Percentiles rank a stretch among this genome's conserved stretches.
Conservation (phyloP, 352 stramenopile genomes). For the Globisporangium emineosum region DNA sequence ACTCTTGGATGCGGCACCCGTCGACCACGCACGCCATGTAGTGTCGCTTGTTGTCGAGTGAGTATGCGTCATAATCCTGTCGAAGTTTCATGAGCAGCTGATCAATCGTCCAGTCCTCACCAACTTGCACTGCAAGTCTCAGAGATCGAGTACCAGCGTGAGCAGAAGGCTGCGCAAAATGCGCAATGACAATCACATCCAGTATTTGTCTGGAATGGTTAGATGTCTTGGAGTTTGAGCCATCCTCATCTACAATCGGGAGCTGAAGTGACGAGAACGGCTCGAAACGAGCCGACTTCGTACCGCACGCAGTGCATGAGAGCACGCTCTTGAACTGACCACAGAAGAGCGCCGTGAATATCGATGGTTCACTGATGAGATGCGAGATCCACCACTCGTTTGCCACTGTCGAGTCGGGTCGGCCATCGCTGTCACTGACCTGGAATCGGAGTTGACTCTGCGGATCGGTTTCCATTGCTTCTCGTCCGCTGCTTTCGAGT, state of each 20-base stretch:
- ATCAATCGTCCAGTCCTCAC: slow-evolving; percentile 30
- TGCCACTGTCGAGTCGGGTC: slow-evolving; percentile 91
- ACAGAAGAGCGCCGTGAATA: slow-evolving; percentile 95
- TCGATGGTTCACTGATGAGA: slow-evolving; percentile 91
- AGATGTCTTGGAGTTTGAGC: background rate
- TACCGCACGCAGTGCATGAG: slow-evolving; percentile 86
- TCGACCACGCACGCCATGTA: slow-evolving; percentile 25
- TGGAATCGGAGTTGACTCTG: slow-evolving; percentile 14
- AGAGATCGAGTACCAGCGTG: slow-evolving; percentile 7
- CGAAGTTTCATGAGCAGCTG: slow-evolving; percentile 37
- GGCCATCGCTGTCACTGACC: slow-evolving; percentile 91
- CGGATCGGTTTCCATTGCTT: background rate
- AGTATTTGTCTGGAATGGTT: background rate
- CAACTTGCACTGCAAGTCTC: slow-evolving; percentile 22
- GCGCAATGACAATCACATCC: slow-evolving; percentile 36
- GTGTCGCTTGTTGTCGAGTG: slow-evolving; percentile 8
- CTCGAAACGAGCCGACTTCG: slow-evolving; percentile 82
- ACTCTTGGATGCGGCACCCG: slow-evolving; percentile 26
- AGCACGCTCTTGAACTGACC: slow-evolving; percentile 96
- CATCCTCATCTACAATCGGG: slow-evolving; percentile 24
- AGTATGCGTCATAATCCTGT: slow-evolving; percentile 22
- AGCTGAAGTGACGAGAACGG: slow-evolving; percentile 82
- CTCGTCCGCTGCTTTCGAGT: background rate
- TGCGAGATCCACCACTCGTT: slow-evolving; percentile 97
- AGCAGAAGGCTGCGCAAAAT: slow-evolving; percentile 26